A percentile compares a stretch with the other conserved stretches of the same genome.
phyloP scores from a whole-genome alignment of 2,329 filamentous ascomycete species.

The Aspergillus ibericus region DNA sequence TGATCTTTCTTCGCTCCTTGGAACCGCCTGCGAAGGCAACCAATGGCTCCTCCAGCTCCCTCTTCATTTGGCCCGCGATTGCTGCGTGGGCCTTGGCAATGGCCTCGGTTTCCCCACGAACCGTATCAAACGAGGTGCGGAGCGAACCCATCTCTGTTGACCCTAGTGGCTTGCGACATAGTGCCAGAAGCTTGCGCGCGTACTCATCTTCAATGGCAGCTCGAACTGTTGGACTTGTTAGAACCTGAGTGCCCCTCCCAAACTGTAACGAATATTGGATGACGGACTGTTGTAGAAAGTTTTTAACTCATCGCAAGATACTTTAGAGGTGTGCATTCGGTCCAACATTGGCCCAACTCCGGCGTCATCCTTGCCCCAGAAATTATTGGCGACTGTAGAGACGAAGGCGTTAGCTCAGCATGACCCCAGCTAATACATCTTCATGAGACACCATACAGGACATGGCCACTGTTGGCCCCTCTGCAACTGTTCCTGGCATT shows the following conservation, averaged over 20 bases:
- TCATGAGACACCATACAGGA: conserved; percentile 56
- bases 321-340: conserved; percentile 92
- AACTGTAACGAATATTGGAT: background rate
- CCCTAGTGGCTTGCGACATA: conserved; percentile 85
- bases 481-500: conserved; percentile 64
- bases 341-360: conserved; percentile 88
- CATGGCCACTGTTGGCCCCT: conserved; percentile 64
- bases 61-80: conserved; percentile 93
- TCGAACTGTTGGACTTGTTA: conserved; percentile 59
- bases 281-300: conserved; percentile 78
- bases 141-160: conserved; percentile 84
- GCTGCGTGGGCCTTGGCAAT: conserved; percentile 92
- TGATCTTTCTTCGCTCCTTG: conserved; percentile 95
- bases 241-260: background rate
- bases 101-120: conserved; percentile 84
- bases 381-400: conserved; percentile 84
- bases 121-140: conserved; percentile 78
- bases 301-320: conserved; percentile 90
- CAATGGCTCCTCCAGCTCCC: conserved; percentile 89
- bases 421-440: background rate
- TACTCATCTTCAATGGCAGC: conserved; percentile 97
- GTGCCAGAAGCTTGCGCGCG: conserved; percentile 78
- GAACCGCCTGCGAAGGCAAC: conserved; percentile 89
- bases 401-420: conserved; percentile 6
- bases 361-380: conserved; percentile 99